Evolutionary conservation across 2,329 filamentous ascomycete genomes (phyloP), one percentile per base, ranked within the genome.

Genomic region (Knufia petricola): DNA sequence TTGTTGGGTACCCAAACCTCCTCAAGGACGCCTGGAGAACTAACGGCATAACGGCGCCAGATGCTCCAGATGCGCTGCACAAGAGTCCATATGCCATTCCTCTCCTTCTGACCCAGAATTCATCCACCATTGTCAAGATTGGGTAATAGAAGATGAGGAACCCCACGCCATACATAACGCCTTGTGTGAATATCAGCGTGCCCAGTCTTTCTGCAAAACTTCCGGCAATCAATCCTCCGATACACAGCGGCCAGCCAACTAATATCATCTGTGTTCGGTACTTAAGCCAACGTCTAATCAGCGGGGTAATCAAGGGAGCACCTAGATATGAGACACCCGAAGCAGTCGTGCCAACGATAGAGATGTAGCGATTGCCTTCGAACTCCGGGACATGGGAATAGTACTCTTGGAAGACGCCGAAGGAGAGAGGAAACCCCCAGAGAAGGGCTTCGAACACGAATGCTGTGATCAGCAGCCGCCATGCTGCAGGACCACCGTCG

Each of bases 11-110:
- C 10, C 71, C 69, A 49, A 67, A 71, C 1, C 49, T 58, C 13
- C 62, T 57, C 3, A 75, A 55, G 3, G 73, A 56, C 53, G 64
- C 66, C 54, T 72, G 63, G 7, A 75, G 56, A 7, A 69, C 57
- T 3, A 75, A 49, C 0, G 72, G 73, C 38, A 75, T 63, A 8
- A 71, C 61, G 3, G 68, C 65, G 2, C 73, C 72, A 1, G 68
- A 68, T 3, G 69, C 55, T 1, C 72, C 74, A 19, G 12, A 24
- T 19, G 56, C 50, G n/a, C 30, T 39, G 49, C 53, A 58, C 24
- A 58, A 31, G 10, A 58, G 13, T 0, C 56, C 55, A 30, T 56
- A 58, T 8, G 56, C 56, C 53, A 58, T 55, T 2, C 70, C 70
- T 43, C 64, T 61, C 15, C 66, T 59, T 2, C 51, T 50, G 17